Evolutionary conservation across 2,329 filamentous ascomycete species (phyloP).

Genomic region (Trichophyton rubrum): DNA sequence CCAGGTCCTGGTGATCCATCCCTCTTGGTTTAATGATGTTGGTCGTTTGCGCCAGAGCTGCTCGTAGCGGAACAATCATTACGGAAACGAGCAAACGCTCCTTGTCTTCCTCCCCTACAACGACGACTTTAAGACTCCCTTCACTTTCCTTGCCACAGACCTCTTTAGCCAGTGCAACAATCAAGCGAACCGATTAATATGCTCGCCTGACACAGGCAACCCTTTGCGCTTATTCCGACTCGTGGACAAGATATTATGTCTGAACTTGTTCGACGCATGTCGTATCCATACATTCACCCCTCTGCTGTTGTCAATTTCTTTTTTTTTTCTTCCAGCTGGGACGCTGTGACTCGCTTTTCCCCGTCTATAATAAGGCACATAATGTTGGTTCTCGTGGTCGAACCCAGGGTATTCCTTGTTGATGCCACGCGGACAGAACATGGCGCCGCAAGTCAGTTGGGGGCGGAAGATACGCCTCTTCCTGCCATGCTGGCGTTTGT

Average conservation of each 20-base stretch:
- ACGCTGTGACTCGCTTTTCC: background rate
- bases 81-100: no score
- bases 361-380: constrained; percentile 5
- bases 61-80: no score
- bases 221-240: background rate
- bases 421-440: constrained; percentile 1
- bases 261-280: background rate
- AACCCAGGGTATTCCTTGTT: constrained; percentile 3
- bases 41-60: no score
- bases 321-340: background rate
- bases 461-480: background rate
- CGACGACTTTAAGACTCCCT: background rate
- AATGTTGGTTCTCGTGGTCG: background rate
- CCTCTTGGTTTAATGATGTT: no score
- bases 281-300: background rate
- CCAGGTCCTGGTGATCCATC: no score
- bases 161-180: background rate
- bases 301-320: background rate
- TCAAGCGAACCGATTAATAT: background rate
- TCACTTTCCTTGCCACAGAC: background rate
- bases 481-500: background rate
- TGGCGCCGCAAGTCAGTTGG: background rate
- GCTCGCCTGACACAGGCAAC: background rate
- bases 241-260: background rate
- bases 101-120: background rate